A percentile compares a stretch with the other conserved stretches of the same genome.
phyloP scores from a whole-genome alignment of 2,329 filamentous ascomycete species.

The Aspergillus alliaceus region DNA sequence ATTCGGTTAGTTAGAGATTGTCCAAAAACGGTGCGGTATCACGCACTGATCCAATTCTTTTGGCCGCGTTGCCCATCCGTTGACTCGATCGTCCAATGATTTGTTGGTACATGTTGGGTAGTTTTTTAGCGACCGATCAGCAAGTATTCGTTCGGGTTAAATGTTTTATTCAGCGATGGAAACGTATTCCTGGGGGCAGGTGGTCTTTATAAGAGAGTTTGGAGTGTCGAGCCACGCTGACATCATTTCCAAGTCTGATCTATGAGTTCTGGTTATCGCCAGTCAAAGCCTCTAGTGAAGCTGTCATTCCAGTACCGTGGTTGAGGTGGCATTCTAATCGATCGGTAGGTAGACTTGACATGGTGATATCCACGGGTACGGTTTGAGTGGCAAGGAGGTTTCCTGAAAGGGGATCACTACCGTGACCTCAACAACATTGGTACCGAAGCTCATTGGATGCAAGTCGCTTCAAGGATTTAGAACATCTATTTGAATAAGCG shows the following conservation, averaged over 20 bases:
- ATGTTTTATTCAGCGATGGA: no score
- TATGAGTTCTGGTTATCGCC: background rate
- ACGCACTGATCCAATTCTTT: background rate
- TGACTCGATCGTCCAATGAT: conserved; percentile 6
- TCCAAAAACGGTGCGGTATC: background rate
- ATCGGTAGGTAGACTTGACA: no score
- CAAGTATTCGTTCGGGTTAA: background rate
- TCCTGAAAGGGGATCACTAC: no score
- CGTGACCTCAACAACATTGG: no score
- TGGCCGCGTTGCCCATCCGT: background rate
- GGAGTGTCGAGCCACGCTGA: background rate
- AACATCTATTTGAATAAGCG: no score
- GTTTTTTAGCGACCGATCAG: background rate
- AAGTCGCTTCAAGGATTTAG: no score
- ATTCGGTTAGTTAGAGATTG: background rate
- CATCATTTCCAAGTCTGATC: background rate
- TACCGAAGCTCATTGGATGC: no score
- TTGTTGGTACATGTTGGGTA: conserved; percentile 3
- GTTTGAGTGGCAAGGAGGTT: no score
- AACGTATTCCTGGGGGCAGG: background rate
- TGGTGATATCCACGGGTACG: no score
- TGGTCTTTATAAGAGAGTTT: background rate
- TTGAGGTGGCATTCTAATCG: no score
- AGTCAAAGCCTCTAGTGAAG: background rate
- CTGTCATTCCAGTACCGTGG: background rate